phyloP scores from a whole-genome alignment of 805 yeast genomes.

The Yamadazyma ubonensis region DNA sequence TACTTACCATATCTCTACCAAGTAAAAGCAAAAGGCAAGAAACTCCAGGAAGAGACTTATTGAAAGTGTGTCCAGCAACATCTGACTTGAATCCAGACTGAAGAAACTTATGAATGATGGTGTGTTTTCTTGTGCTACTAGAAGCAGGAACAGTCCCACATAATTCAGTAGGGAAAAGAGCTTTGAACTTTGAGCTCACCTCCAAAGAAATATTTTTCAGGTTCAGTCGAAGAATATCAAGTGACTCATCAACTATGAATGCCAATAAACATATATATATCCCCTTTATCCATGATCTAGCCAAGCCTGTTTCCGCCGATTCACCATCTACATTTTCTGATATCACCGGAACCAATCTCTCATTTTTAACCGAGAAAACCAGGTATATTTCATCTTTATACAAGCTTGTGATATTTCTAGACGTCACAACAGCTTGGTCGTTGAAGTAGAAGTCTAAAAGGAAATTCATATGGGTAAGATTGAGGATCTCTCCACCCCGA shows the following conservation, averaged over 20 bases:
- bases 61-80: background rate
- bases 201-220: constrained; percentile 11
- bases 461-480: constrained; percentile 24
- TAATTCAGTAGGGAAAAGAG: constrained; percentile 26
- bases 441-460: constrained; percentile 31
- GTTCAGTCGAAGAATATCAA: constrained; percentile 20
- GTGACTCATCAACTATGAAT: constrained; percentile 31
- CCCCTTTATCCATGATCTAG: constrained; percentile 19
- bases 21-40: constrained; percentile 23
- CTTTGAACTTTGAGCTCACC: constrained; percentile 15
- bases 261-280: constrained; percentile 30
- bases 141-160: constrained; percentile 1
- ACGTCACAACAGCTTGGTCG: constrained; percentile 16
- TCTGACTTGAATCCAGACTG: background rate
- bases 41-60: constrained; percentile 19
- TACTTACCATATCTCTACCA: constrained; percentile 21
- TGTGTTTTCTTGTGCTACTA: background rate
- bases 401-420: constrained; percentile 23
- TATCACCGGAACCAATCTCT: constrained; percentile 1
- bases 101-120: constrained; percentile 6
- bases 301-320: background rate
- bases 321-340: background rate
- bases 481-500: constrained; percentile 21
- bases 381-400: constrained; percentile 24
- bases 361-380: constrained; percentile 14